phyloP scores from a whole-genome alignment of 2,329 filamentous ascomycete genomes.

The Apiospora phragmitis region DNA sequence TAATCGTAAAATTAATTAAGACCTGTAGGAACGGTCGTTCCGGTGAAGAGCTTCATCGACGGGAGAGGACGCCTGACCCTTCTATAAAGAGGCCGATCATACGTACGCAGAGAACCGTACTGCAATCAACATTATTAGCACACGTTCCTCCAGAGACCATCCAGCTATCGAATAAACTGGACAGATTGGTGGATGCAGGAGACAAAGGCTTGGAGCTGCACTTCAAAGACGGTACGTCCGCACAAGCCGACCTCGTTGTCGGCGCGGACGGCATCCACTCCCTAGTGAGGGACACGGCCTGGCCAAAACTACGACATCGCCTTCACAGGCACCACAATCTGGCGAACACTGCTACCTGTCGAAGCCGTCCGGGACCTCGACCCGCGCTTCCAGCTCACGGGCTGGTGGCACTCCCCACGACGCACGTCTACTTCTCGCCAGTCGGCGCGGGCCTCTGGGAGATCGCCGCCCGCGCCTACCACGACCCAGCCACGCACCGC shows the following conservation, averaged over 20 bases:
- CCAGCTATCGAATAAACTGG: constrained; percentile 45
- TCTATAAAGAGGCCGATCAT: constrained; percentile 18
- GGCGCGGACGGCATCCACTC: constrained; percentile 55
- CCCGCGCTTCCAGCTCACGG: constrained; percentile 25
- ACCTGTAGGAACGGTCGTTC: constrained; percentile 29
- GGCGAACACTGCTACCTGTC: constrained; percentile 42
- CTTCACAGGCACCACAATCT: constrained; percentile 46
- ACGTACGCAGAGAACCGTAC: constrained; percentile 32
- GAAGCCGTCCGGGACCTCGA: constrained; percentile 33
- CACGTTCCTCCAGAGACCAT: constrained; percentile 45
- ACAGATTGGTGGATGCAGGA: constrained; percentile 36
- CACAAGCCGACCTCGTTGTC: constrained; percentile 47
- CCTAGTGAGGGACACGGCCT: constrained; percentile 32
- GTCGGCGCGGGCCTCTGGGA: constrained; percentile 29
- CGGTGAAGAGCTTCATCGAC: constrained; percentile 26
- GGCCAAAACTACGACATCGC: constrained; percentile 27
- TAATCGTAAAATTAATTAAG: background rate
- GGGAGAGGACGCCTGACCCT: constrained; percentile 19
- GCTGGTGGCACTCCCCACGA: constrained; percentile 31
- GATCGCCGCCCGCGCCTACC: constrained; percentile 27
- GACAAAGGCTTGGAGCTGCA: constrained; percentile 37
- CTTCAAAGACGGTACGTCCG: constrained; percentile 45
- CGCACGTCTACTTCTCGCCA: constrained; percentile 30
- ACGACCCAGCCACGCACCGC: constrained; percentile 25
- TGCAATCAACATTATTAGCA: constrained; percentile 50